Evolutionary conservation across 768 basidiomycete species (phyloP).

Genomic region (Kwoniella sp.): DNA sequence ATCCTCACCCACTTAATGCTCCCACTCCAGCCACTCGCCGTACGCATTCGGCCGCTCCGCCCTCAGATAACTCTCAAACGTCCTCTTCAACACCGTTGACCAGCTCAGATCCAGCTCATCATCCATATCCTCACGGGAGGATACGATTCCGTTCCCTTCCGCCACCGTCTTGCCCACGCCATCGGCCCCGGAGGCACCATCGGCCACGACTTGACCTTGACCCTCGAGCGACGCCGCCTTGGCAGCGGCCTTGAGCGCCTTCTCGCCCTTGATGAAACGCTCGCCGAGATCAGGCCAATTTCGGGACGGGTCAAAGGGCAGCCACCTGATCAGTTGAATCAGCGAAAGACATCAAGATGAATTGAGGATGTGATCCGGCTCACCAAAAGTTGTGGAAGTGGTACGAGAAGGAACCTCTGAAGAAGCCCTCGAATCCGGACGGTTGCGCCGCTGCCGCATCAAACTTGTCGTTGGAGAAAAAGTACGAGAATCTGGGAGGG

Average conservation of each 20-base stretch:
- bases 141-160: conserved; percentile 16
- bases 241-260: conserved; percentile 56
- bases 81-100: conserved; percentile 90
- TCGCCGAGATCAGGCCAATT: conserved; percentile 92
- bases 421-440: conserved; percentile 91
- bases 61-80: conserved; percentile 86
- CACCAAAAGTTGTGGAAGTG: conserved; percentile 69
- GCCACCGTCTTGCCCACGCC: neutral
- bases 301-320: conserved; percentile 84
- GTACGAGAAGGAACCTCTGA: conserved; percentile 86
- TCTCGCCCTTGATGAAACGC: conserved; percentile 71
- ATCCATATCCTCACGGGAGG: conserved; percentile 35
- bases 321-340: conserved; percentile 64
- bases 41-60: conserved; percentile 94
- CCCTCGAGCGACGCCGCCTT: conserved; percentile 11
- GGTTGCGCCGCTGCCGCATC: conserved; percentile 78
- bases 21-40: conserved; percentile 68
- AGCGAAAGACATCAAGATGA: neutral
- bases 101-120: conserved; percentile 56
- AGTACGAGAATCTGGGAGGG: conserved; percentile 65
- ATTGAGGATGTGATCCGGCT: conserved; percentile 13
- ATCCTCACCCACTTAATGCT: conserved; percentile 5
- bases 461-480: conserved; percentile 51
- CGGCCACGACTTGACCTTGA: conserved; percentile 7
- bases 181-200: conserved; percentile 3